These are phyloP conservation scores for Aspergillus intermedius DNA, from an alignment of 2,329 filamentous ascomycete genomes.

Conservation along the genomic window DNA sequence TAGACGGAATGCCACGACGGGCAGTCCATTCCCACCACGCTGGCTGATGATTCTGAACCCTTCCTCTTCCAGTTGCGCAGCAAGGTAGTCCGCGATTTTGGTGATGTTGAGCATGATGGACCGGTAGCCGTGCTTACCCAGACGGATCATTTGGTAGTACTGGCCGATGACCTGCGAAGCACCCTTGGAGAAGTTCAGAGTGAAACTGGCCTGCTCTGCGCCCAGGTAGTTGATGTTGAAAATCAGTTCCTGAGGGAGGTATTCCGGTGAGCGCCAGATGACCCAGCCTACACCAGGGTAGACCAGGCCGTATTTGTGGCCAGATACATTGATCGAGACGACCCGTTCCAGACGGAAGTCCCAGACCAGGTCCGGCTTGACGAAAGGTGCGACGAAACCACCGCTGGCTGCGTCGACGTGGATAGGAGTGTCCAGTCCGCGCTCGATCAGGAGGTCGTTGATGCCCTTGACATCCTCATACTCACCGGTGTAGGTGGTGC, in stretches of 20 bases:
- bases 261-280: constrained; percentile 77
- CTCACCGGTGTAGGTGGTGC: constrained; percentile 91
- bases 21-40: constrained; percentile 68
- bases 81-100: constrained; percentile 79
- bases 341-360: constrained; percentile 87
- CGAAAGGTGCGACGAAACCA: constrained; percentile 89
- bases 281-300: constrained; percentile 95
- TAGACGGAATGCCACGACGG: constrained; percentile 83
- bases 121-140: constrained; percentile 87
- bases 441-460: constrained; percentile 76
- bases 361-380: constrained; percentile 76
- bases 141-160: constrained; percentile 93
- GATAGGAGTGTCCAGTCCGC: constrained; percentile 71
- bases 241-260: constrained; percentile 80
- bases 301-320: constrained; percentile 76
- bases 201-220: constrained; percentile 91
- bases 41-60: constrained; percentile 88
- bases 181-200: constrained; percentile 94
- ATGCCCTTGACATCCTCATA: constrained; percentile 91
- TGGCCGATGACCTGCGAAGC: constrained; percentile 92
- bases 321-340: constrained; percentile 88
- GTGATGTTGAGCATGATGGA: constrained; percentile 93
- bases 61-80: constrained; percentile 62
- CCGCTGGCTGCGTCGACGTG: constrained; percentile 91
- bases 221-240: constrained; percentile 99